phyloP scores from a whole-genome alignment of 1,284 basidiomycete species.

The Earliella scabrosa region DNA sequence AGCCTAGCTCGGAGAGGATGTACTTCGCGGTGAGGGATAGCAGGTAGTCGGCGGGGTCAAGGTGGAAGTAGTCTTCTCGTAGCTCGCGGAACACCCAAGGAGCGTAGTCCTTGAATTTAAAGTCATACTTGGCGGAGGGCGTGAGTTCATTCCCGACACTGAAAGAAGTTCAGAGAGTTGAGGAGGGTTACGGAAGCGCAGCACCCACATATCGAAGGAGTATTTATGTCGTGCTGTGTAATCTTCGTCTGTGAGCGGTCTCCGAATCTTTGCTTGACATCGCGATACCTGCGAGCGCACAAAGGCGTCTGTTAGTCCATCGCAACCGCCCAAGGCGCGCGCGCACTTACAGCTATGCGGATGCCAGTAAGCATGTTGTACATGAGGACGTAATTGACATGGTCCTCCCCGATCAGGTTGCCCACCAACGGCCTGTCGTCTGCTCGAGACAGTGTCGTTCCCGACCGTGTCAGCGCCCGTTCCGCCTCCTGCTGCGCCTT shows the following conservation, averaged over 20 bases:
- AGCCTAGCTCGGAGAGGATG: conserved; percentile 97
- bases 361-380: conserved; percentile 99
- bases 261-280: conserved; percentile 93
- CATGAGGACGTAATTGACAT: conserved; percentile 99
- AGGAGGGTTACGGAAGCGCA: not conserved
- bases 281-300: conserved; percentile 78
- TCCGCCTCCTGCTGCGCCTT: conserved; percentile 62
- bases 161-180: conserved; percentile 19
- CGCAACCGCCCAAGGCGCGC: not conserved
- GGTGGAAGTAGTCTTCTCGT: conserved; percentile 91
- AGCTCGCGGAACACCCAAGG: conserved; percentile 97
- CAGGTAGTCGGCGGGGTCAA: conserved; percentile 97
- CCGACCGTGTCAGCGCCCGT: conserved; percentile 47
- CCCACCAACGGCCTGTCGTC: conserved; percentile 79
- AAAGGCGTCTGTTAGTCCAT: conserved; percentile 26
- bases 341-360: conserved; percentile 80
- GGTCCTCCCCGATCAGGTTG: conserved; percentile 95
- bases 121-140: conserved; percentile 94
- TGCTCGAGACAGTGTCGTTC: conserved; percentile 32
- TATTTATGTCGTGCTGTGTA: conserved; percentile 93
- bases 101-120: conserved; percentile 99
- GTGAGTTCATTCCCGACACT: conserved; percentile 97
- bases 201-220: conserved; percentile 91
- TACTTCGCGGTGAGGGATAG: conserved; percentile 97
- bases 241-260: conserved; percentile 85